These are phyloP conservation scores for Globisporangium spinosum DNA, from an alignment of 352 stramenopile species.

Conservation along the genomic window DNA sequence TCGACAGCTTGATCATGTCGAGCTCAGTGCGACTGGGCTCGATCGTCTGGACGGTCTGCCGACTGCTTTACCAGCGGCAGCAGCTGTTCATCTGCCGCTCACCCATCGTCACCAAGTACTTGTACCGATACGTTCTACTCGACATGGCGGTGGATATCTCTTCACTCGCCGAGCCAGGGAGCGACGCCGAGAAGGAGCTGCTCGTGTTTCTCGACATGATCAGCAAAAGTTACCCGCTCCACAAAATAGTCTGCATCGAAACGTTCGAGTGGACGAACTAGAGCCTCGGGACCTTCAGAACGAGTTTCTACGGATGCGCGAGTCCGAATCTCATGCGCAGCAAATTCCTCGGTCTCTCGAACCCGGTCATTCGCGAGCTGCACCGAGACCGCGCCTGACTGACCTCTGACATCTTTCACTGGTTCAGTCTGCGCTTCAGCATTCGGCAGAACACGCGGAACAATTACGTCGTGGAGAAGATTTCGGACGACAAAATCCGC, in stretches of 20 bases:
- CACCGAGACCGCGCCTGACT: constrained; percentile 22
- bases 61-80: constrained; percentile 21
- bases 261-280: constrained; percentile 21
- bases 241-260: constrained; percentile 24
- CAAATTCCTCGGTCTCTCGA: constrained; percentile 22
- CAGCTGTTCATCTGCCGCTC: constrained; percentile 26
- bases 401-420: constrained; percentile 21
- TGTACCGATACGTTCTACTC: constrained; percentile 16
- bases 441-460: constrained; percentile 27
- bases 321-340: constrained; percentile 23
- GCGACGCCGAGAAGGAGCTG: constrained; percentile 21
- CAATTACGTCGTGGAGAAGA: constrained; percentile 11
- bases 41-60: constrained; percentile 27
- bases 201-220: constrained; percentile 26
- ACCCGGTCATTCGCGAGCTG: constrained; percentile 17
- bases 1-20: constrained; percentile 20
- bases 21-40: constrained; percentile 23
- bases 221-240: constrained; percentile 18
- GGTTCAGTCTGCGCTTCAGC: constrained; percentile 18
- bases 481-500: not conserved
- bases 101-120: constrained; percentile 23
- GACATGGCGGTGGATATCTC: constrained; percentile 10
- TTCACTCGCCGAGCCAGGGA: constrained; percentile 8
- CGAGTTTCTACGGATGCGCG: constrained; percentile 23
- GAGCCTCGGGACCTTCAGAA: constrained; percentile 9